Evolutionary conservation across 345 rosid species (phyloP), one percentile per base, ranked within the genome.

Genomic region (Punica granatum): DNA sequence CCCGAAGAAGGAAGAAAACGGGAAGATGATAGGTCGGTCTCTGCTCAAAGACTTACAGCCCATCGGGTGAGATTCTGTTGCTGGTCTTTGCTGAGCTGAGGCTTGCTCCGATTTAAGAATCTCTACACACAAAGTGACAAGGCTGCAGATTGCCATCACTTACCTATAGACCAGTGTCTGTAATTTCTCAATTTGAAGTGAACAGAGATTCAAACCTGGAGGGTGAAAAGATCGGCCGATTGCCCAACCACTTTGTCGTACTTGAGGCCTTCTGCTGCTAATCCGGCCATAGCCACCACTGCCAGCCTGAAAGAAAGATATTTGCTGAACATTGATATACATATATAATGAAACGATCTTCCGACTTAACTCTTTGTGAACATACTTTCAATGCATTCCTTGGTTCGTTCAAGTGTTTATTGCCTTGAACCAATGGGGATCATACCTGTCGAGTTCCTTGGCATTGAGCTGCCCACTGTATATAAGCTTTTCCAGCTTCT

Each of bases 11-110:
- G 3, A 21, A 19, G 13, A n/a, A 31, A 6, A 0, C 34, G 33
- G 34, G 28, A 21, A 13, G 1, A 7, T 13, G 35, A 31, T 8
- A 7, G 53, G 33, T 18, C 19, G 34, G 19, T 56, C 26, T 56
- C 61, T 12, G 34, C 19, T 26, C n/a, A 61, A 46, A 42, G 64
- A 79, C 91, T 77, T 80, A 93, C 98, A 25, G 96, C 97, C 98
- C 98, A 93, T 90, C 98, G 77, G 0, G 97, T 90, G 42, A 90
- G 96, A 78, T 93, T 93, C 78, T 85, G 96, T 71, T 93, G 98
- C 86, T 90, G 92, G 32, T 81, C 90, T 70, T 90, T 87, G 80
- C 89, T 87, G 32, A 90, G 81, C 66, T 78, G 81, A 30, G 94
- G 97, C 71, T 82, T 88, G 82, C 90, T 93, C 54, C 97, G 84